phyloP scores from a whole-genome alignment of 2,329 filamentous ascomycete genomes.

The Sporothrix pallida region DNA sequence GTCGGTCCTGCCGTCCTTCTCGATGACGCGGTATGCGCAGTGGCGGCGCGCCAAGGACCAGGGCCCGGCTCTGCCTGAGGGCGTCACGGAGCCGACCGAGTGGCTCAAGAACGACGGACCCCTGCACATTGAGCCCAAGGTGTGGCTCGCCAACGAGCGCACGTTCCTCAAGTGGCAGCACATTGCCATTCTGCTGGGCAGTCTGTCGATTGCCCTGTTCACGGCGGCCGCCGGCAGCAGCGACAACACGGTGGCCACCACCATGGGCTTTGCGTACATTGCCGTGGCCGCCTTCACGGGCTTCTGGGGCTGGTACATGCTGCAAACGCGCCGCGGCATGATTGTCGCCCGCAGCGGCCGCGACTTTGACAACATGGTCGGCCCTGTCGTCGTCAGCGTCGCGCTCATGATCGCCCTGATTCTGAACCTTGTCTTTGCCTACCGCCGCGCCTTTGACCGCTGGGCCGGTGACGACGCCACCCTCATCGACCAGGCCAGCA shows the following conservation, averaged over 20 bases:
- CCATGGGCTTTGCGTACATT: constrained; percentile 83
- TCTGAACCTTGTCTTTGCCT: constrained; percentile 85
- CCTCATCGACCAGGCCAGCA: neutral
- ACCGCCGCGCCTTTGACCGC: constrained; percentile 37
- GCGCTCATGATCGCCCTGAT: constrained; percentile 79
- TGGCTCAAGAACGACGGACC: constrained; percentile 97
- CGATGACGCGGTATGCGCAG: constrained; percentile 75
- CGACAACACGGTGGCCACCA: constrained; percentile 74
- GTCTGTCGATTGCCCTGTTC: constrained; percentile 82
- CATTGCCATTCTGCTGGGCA: constrained; percentile 84
- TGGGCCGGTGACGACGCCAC: constrained; percentile 35
- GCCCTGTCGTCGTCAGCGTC: constrained; percentile 81
- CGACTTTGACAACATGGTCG: constrained; percentile 89
- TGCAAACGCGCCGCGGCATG: constrained; percentile 74
- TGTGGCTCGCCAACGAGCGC: constrained; percentile 97
- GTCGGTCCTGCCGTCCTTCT: constrained; percentile 81
- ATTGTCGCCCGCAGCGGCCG: constrained; percentile 86
- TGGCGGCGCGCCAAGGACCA: constrained; percentile 58
- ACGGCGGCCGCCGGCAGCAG: constrained; percentile 72
- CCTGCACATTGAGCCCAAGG: constrained; percentile 93
- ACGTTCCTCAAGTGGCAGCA: constrained; percentile 99
- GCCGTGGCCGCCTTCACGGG: constrained; percentile 81
- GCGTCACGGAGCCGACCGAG: constrained; percentile 80
- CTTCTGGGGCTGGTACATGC: constrained; percentile 85
- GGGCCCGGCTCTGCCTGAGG: constrained; percentile 70